Percentiles rank a stretch among this genome's conserved stretches.
phyloP scores from a whole-genome alignment of 1,284 basidiomycete species.

The Rhodofomes roseus region DNA sequence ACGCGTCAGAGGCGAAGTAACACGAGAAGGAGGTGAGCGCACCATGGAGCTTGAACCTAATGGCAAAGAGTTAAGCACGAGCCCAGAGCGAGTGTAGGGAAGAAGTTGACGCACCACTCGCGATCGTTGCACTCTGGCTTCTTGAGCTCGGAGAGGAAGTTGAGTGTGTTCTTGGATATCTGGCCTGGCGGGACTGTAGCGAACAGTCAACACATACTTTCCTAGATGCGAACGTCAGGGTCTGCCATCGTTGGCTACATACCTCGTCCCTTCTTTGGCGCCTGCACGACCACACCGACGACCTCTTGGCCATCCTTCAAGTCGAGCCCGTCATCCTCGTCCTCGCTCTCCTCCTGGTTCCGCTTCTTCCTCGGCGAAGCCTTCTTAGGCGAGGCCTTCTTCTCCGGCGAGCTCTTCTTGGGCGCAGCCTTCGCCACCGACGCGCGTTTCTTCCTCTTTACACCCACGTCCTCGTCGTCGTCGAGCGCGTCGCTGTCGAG shows the following conservation, averaged over 20 bases:
- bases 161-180: slow-evolving; percentile 80
- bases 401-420: slow-evolving; percentile 22
- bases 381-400: slow-evolving; percentile 23
- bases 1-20: not conserved
- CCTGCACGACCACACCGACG: slow-evolving; percentile 65
- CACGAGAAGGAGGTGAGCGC: slow-evolving; percentile 3
- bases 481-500: slow-evolving; percentile 25
- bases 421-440: slow-evolving; percentile 14
- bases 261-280: slow-evolving; percentile 81
- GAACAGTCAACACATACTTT: not conserved
- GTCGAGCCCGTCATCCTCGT: slow-evolving; percentile 39
- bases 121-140: slow-evolving; percentile 83
- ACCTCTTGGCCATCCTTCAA: slow-evolving; percentile 67
- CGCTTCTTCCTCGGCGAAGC: slow-evolving; percentile 22
- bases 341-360: slow-evolving; percentile 21
- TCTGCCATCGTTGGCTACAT: slow-evolving; percentile 15
- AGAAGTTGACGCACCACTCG: slow-evolving; percentile 59
- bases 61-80: not conserved
- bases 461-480: slow-evolving; percentile 27
- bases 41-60: slow-evolving; percentile 78
- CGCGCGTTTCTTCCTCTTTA: slow-evolving; percentile 28
- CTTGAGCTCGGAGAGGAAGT: slow-evolving; percentile 70
- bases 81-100: not conserved
- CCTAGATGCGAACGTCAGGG: not conserved
- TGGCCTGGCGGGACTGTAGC: slow-evolving; percentile 74